Percentiles rank a stretch among this genome's conserved stretches.
Conservation (phyloP, 2,329 filamentous ascomycete genomes). For the Hortaea werneckii region DNA sequence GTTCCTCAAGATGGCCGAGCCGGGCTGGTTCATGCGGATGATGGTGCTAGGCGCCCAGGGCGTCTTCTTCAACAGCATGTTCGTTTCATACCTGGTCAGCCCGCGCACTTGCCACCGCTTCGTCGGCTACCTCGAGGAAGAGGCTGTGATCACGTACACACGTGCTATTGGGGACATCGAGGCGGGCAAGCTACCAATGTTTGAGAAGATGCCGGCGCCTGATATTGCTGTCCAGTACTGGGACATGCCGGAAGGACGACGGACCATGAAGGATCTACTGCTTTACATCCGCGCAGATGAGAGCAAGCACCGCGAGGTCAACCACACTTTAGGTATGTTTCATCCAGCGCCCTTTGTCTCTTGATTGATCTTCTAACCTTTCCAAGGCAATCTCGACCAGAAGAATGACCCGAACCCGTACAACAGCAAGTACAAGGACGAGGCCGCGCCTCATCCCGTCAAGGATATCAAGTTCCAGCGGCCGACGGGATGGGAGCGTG, state of each 20-base stretch:
- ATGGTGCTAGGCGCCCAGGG: constrained; percentile 90
- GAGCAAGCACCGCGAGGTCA: constrained; percentile 72
- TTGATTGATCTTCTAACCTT: neutral
- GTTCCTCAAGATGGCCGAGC: constrained; percentile 84
- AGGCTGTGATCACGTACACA: constrained; percentile 92
- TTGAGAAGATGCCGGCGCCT: constrained; percentile 68
- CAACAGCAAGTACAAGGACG: constrained; percentile 68
- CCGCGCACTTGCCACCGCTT: constrained; percentile 88
- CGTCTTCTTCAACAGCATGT: constrained; percentile 90
- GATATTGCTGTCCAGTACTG: constrained; percentile 88
- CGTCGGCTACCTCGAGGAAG: constrained; percentile 93
- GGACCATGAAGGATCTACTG: constrained; percentile 76
- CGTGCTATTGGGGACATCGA: constrained; percentile 82
- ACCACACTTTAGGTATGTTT: constrained; percentile 65
- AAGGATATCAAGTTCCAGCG: constrained; percentile 56
- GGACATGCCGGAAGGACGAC: constrained; percentile 77
- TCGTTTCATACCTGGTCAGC: constrained; percentile 76
- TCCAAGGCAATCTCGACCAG: neutral
- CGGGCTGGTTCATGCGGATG: constrained; percentile 79
- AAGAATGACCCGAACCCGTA: constrained; percentile 80
- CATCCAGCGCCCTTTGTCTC: neutral
- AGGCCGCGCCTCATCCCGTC: constrained; percentile 54
- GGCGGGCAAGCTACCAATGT: constrained; percentile 69
- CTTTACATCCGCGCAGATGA: constrained; percentile 86
- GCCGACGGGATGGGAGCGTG: constrained; percentile 69